Base-by-base conservation (phyloP, 2,329 filamentous ascomycete species). In the Sphaerulina musiva region DNA sequence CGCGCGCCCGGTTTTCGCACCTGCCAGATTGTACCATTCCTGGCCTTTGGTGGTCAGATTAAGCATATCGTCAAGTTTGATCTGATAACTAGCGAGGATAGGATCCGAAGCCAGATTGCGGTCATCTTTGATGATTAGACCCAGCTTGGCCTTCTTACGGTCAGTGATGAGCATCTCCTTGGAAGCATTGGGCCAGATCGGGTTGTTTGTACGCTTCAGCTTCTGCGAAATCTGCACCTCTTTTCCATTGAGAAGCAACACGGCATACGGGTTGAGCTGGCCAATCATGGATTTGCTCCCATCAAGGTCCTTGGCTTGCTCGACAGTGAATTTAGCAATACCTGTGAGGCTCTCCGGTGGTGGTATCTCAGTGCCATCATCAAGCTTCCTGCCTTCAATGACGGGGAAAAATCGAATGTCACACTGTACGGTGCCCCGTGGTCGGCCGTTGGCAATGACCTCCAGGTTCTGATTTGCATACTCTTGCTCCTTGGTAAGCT, bases 401-500 rank as follows among this genome's bases (percentile, higher is more conserved):
- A 98, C 89, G 0, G 93, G 93, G 81, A 97, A 98, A 79, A 96
- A 98, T 52, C 89, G 86, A 60, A 98, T 76, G 68, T 97, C 93
- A 51, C 83, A 84, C 52, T 85, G 82, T 10, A 98, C 69, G 6
- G 87, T 75, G 70, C 93, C 93, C 48, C 91, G 86, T 26, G 86
- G 77, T 69, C 95, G 90, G 60, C 92, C 93, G 63, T 88, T 90
- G 26, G 85, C 82, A 66, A 89, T 81, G 51, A 98, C 82, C 65
- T 95, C 92, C 2, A 98, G 75, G 7, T 85, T 82, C 65, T 95
- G 77, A 64, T 95, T 95, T 68, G 96, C 91, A 60, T 89, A 83
- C 48, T 89, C 86, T 20, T 81, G 74, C 17, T 90, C 75, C 49
- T 86, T 80, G 69, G 95, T 87, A 0, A 98, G 74, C 58, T 85